Evolutionary conservation across 1,139 yeast species (phyloP), one percentile per base, ranked within the genome.

Genomic region (Hyphopichia khmerensis): DNA sequence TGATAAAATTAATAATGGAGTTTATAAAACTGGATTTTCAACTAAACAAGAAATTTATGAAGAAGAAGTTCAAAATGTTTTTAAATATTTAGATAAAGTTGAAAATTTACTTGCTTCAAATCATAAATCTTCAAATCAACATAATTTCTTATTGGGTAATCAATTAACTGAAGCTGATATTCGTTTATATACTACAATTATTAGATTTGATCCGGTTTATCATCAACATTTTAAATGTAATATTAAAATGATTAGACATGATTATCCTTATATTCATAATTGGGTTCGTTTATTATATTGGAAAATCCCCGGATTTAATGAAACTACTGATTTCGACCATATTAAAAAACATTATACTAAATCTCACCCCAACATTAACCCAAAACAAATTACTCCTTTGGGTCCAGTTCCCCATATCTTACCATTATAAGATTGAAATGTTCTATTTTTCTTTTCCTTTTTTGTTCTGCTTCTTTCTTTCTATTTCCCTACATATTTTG

Each of bases 21-120:
- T 93, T 29, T 93, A 93, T 74, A 93, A 90, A 69, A 53, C 95
- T 2, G 98, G 98, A 0, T 93, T 91, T 65, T 90, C 97, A 6
- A 82, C 91, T 17, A 77, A 77, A 43, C 95, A 89, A 59, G 90
- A 84, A 46, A 89, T 86, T 19, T 93, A 93, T 59, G 95, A 87
- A 50, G 68, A 68, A 46, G 87, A 87, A 53, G 91, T 87, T 7
- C 64, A 60, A 35, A 77, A 75, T 39, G 70, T 91, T 31, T 93
- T 93, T 61, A 67, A 71, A 30, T 76, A 84, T 50, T 74, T 91
- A 58, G 96, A 89, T 57, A 82, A 78, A 55, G 81, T 88, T 36
- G 99, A 93, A 64, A 62, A 60, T 14, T 64, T 87, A 31, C 75
- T 93, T 46, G 65, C 70, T 42, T 57, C 60, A 5, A 75, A 77